Percentiles rank a stretch among this genome's conserved stretches.
Evolutionary conservation across 257 asterid genomes (phyloP).

Genomic region (Ophiorrhiza pumila): DNA sequence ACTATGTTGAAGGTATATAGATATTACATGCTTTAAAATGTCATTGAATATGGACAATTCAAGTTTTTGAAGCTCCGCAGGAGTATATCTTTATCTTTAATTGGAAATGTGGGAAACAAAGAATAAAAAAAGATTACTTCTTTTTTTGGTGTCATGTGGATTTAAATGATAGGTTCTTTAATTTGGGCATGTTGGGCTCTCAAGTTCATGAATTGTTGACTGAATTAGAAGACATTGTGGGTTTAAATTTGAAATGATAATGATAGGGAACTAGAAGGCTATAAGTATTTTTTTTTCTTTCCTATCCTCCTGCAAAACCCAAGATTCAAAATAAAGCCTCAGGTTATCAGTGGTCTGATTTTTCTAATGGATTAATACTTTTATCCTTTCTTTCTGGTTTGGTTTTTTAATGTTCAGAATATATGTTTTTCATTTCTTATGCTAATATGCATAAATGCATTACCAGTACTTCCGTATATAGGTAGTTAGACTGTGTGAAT

Average conservation of each 20-base stretch:
- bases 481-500: no score
- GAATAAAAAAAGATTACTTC: no score
- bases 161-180: background rate
- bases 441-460: no score
- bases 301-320: background rate
- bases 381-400: background rate
- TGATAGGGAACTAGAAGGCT: background rate
- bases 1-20: constrained; percentile 47
- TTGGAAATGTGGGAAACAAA: no score
- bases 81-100: background rate
- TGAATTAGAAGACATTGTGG: background rate
- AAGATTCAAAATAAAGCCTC: background rate
- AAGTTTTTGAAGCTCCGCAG: background rate
- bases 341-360: background rate
- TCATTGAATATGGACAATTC: background rate
- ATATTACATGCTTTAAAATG: background rate
- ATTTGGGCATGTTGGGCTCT: background rate
- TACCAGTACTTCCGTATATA: no score
- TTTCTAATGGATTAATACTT: background rate
- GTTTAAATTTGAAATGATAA: background rate
- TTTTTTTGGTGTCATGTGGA: no score
- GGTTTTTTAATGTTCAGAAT: background rate
- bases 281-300: no score
- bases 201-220: background rate
- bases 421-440: background rate